These are phyloP conservation scores for Kodamaea sp. DNA, from an alignment of 1,139 yeast genomes.

Conservation along the genomic window DNA sequence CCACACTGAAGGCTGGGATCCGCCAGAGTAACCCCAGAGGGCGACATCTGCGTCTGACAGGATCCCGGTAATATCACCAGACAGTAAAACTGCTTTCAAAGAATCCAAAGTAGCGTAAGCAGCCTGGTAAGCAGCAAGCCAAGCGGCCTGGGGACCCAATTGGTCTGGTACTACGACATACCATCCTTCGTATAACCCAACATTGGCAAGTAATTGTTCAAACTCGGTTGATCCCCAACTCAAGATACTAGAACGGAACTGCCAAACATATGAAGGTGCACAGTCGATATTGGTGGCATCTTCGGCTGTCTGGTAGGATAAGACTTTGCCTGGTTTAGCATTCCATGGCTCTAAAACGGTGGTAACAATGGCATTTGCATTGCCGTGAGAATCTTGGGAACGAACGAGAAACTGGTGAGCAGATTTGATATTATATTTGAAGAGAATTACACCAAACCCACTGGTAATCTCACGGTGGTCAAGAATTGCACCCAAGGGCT, in stretches of 20 bases:
- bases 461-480: slow-evolving; percentile 18
- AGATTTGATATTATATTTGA: slow-evolving; percentile 17
- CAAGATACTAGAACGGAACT: slow-evolving; percentile 18
- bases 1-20: slow-evolving; percentile 21
- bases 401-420: slow-evolving; percentile 36
- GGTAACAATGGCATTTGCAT: slow-evolving; percentile 31
- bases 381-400: slow-evolving; percentile 33
- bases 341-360: slow-evolving; percentile 33
- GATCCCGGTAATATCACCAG: slow-evolving; percentile 16
- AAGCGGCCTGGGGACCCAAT: slow-evolving; percentile 29
- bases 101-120: slow-evolving; percentile 32
- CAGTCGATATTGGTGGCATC: slow-evolving; percentile 32
- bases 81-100: slow-evolving; percentile 21
- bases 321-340: slow-evolving; percentile 28
- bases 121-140: slow-evolving; percentile 30
- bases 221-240: slow-evolving; percentile 2
- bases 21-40: slow-evolving; percentile 24
- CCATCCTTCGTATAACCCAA: slow-evolving; percentile 20
- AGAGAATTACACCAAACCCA: neutral
- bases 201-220: slow-evolving; percentile 11
- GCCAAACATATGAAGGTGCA: slow-evolving; percentile 33
- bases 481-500: slow-evolving; percentile 28
- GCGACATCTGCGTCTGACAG: slow-evolving; percentile 16
- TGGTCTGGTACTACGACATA: slow-evolving; percentile 23
- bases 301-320: slow-evolving; percentile 35